A percentile compares a stretch with the other conserved stretches of the same genome.
These are phyloP conservation scores for Globisporangium apiculatum DNA, from an alignment of 352 stramenopile genomes.

Conservation along the genomic window DNA sequence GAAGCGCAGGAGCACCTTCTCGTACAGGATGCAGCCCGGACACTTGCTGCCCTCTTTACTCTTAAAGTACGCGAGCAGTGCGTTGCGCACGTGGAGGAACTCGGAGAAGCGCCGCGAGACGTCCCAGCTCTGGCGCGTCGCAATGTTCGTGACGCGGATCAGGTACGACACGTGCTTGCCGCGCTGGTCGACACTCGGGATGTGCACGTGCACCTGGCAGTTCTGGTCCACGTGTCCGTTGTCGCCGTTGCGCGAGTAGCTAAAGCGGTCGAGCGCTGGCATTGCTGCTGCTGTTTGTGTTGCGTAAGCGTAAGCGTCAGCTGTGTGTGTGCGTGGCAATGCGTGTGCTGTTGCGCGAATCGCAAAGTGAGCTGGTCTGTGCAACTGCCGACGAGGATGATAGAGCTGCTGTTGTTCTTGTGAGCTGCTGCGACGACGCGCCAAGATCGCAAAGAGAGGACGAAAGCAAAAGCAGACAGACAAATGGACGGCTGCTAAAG, in stretches of 20 bases:
- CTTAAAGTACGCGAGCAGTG: constrained; percentile 55
- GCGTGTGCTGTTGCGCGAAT: not conserved
- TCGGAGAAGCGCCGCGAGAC: constrained; percentile 73
- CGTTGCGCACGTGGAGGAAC: constrained; percentile 67
- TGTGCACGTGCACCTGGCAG: constrained; percentile 63
- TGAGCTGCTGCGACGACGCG: not conserved
- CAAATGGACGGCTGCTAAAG: no score
- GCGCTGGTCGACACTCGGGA: constrained; percentile 34
- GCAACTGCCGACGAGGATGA: not conserved
- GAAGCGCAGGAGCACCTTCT: constrained; percentile 74
- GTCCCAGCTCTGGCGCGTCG: constrained; percentile 64
- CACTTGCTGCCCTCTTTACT: constrained; percentile 55
- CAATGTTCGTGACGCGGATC: constrained; percentile 58
- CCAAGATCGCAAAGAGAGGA: constrained; percentile 6
- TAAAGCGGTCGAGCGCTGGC: constrained; percentile 48
- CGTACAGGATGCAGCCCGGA: constrained; percentile 75
- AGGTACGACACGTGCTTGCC: constrained; percentile 61
- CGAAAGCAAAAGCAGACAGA: no score
- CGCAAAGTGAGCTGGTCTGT: constrained; percentile 1
- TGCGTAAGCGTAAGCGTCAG: not conserved
- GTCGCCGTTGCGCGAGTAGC: constrained; percentile 76
- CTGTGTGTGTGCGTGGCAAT: not conserved
- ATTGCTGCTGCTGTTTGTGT: constrained; percentile 5
- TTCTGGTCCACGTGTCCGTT: constrained; percentile 54
- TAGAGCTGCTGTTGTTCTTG: not conserved